Conservation (phyloP, 257 asterid genomes). For the Solanum gandarillasii region DNA sequence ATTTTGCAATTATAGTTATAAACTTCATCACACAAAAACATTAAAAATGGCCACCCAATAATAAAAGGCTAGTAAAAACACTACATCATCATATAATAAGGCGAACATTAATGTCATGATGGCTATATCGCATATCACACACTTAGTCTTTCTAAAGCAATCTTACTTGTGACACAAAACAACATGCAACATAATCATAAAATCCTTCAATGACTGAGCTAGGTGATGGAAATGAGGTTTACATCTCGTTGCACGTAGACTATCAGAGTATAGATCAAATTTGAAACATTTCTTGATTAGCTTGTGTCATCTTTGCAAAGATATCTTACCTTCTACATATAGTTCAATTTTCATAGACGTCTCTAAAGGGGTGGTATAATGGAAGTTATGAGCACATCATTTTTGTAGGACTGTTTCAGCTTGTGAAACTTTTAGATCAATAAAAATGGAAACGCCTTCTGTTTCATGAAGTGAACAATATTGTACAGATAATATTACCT, state of each 20-base stretch:
- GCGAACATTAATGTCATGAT: neutral
- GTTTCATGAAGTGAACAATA: neutral
- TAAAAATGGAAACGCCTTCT: neutral
- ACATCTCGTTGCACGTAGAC: neutral
- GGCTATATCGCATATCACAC: neutral
- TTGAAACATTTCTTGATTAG: neutral
- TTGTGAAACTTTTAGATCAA: neutral
- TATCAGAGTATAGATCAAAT: neutral
- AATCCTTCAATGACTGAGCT: neutral
- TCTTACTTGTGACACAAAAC: neutral
- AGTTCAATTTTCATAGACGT: neutral
- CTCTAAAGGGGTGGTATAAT: neutral
- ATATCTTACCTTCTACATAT: neutral
- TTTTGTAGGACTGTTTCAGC: neutral
- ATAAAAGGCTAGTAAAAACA: neutral
- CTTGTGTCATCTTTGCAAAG: neutral
- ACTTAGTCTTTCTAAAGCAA: neutral
- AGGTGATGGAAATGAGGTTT: neutral
- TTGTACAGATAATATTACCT: conserved; percentile 32
- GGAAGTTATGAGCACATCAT: neutral
- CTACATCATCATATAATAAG: neutral
- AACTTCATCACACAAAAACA: neutral
- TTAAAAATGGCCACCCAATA: neutral
- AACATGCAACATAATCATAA: neutral
- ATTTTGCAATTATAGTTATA: neutral